These are phyloP conservation scores for Schizosaccharomyces versatilis DNA, from an alignment of 1,139 yeast genomes.

Conservation along the genomic window DNA sequence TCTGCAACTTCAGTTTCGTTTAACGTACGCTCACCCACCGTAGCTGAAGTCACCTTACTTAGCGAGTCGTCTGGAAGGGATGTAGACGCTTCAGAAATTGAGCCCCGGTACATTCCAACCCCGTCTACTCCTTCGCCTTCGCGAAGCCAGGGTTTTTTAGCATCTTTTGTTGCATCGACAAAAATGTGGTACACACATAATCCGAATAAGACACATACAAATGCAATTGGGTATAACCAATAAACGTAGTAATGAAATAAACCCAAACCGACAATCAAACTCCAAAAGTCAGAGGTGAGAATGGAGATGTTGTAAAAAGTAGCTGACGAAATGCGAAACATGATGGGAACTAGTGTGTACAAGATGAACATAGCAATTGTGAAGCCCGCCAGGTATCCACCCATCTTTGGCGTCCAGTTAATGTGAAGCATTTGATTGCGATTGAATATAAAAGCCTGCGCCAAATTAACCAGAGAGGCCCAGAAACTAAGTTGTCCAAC, in stretches of 20 bases:
- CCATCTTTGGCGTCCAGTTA: slow-evolving; percentile 22
- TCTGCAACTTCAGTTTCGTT: too few relatives aligned
- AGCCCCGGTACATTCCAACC: slow-evolving; percentile 17
- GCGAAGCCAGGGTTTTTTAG: slow-evolving; percentile 27
- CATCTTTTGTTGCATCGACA: slow-evolving; percentile 21
- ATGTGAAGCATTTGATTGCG: slow-evolving; percentile 21
- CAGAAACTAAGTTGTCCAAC: slow-evolving; percentile 24
- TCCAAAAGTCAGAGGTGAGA: slow-evolving; percentile 26
- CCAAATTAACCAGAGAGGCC: slow-evolving; percentile 24
- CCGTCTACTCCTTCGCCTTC: slow-evolving; percentile 23
- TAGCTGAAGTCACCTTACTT: too few relatives aligned
- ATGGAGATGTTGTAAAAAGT: slow-evolving; percentile 26
- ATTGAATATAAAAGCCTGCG: slow-evolving; percentile 25
- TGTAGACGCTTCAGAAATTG: neutral
- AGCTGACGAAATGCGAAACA: slow-evolving; percentile 26
- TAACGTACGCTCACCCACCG: too few relatives aligned
- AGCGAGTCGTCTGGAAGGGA: too few relatives aligned
- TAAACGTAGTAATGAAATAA: slow-evolving; percentile 25
- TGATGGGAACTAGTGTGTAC: slow-evolving; percentile 23
- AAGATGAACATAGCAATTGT: slow-evolving; percentile 22
- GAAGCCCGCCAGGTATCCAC: slow-evolving; percentile 25
- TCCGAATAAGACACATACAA: slow-evolving; percentile 24
- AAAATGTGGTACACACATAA: slow-evolving; percentile 23
- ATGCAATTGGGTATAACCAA: slow-evolving; percentile 28
- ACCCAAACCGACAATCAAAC: slow-evolving; percentile 22